phyloP scores from a whole-genome alignment of 2,329 filamentous ascomycete genomes.

The Trichoderma sp. region DNA sequence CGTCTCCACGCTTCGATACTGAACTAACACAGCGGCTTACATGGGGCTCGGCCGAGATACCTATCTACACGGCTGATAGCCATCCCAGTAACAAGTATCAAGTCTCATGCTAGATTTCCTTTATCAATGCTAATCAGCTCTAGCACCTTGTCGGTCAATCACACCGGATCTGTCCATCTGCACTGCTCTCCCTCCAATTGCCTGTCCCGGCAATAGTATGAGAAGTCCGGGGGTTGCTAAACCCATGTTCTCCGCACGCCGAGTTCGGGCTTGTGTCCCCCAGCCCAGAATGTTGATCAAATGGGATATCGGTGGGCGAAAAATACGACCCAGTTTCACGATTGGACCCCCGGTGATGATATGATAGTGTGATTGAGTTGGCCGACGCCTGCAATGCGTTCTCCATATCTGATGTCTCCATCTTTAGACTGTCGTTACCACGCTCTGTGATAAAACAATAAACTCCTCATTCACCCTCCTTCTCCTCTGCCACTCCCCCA shows the following conservation, averaged over 20 bases:
- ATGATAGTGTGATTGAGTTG: background rate
- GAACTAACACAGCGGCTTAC: background rate
- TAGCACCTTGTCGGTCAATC: background rate
- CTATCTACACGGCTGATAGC: background rate
- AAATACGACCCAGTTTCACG: background rate
- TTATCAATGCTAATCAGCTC: slow-evolving; percentile 15
- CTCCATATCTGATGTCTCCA: background rate
- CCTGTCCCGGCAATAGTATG: slow-evolving; percentile 6
- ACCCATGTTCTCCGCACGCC: slow-evolving; percentile 10
- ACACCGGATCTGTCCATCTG: background rate
- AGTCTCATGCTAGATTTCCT: slow-evolving; percentile 1
- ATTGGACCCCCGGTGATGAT: background rate
- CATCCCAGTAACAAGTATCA: background rate
- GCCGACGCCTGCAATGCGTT: slow-evolving; percentile 3
- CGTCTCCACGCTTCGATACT: slow-evolving; percentile 11
- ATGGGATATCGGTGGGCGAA: background rate
- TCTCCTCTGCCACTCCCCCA: background rate
- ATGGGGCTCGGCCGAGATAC: background rate
- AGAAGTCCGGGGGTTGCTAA: background rate
- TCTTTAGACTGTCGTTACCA: background rate
- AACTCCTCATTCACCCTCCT: background rate
- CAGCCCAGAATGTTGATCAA: slow-evolving; percentile 11
- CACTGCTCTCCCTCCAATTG: slow-evolving; percentile 11
- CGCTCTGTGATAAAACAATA: slow-evolving; percentile 1
- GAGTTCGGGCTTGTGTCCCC: slow-evolving; percentile 12